Conservation (phyloP, 2,329 filamentous ascomycete species). For the Lachnum nothofagi region DNA sequence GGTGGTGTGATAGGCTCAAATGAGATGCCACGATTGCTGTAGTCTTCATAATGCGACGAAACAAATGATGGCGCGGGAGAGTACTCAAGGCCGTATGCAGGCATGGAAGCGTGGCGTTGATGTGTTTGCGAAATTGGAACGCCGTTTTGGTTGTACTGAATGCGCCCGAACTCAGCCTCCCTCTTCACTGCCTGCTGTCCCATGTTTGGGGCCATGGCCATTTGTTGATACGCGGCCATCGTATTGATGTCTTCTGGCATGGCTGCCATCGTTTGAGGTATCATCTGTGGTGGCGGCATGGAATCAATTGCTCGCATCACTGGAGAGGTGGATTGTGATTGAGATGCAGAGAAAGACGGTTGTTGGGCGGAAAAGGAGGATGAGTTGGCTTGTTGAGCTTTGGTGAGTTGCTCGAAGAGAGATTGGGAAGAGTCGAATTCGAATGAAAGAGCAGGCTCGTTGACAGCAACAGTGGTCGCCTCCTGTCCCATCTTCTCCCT, state of each 20-base stretch:
- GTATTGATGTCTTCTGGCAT: constrained; percentile 58
- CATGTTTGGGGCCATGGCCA: constrained; percentile 64
- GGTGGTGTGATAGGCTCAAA: constrained; percentile 96
- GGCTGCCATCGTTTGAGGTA: constrained; percentile 51
- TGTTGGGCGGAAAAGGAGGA: constrained; percentile 88
- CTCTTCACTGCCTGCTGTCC: constrained; percentile 76
- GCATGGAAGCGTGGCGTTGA: constrained; percentile 97
- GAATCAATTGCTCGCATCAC: constrained; percentile 86
- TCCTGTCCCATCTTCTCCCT: constrained; percentile 99
- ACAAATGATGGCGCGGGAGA: constrained; percentile 96
- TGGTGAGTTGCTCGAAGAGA: constrained; percentile 97
- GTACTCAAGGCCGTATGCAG: constrained; percentile 89
- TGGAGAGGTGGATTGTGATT: constrained; percentile 79
- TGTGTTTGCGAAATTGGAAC: constrained; percentile 77
- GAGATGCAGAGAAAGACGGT: constrained; percentile 45
- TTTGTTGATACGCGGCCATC: constrained; percentile 62
- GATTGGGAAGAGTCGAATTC: constrained; percentile 99
- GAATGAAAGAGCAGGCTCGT: constrained; percentile 94
- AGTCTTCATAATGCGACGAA: constrained; percentile 97
- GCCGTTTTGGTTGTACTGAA: constrained; percentile 89
- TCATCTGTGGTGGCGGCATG: constrained; percentile 88
- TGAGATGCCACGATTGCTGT: constrained; percentile 91
- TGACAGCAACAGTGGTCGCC: constrained; percentile 91
- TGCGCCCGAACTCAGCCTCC: constrained; percentile 74
- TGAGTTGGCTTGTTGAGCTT: constrained; percentile 96